Evolutionary conservation across 257 asterid species (phyloP), one percentile per base, ranked within the genome.

Genomic region (Echites panduratus): DNA sequence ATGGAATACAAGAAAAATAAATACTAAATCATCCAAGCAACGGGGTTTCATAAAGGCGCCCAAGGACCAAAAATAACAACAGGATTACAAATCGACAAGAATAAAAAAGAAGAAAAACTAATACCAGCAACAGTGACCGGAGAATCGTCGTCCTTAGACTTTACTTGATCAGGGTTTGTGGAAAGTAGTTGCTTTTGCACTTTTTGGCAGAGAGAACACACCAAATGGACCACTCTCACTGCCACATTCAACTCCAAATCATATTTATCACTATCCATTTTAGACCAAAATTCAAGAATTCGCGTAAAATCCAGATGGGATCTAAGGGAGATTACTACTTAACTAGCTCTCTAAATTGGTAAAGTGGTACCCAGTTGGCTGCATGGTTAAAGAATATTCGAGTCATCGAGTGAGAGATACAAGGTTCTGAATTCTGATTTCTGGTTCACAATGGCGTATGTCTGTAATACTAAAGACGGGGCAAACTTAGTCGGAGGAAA

Each of bases 61-160:
- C 50, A 58, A 6, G 64, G 52, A 48, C 75, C 72, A 3, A 54
- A 50, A 40, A n/a, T n/a, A 67, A 4, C 62, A 41, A 32, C 32
- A 49, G 0, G 14, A 13, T 19, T 53, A 57, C 54, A 32, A 12
- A 32, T 47, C 9, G 3, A 24, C 64, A 43, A 61, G 7, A 40
- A 68, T 0, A 5, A 2, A 32, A 57, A 43, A 0, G 16, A 64
- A 57, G 53, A 68, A 58, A 53, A 41, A 56, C 62, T 29, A 40
- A 38, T 70, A 91, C 96, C 97, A 65, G 96, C 96, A 44, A 91
- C 85, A 49, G 97, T 91, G 73, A 91, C 97, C 26, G 86, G 96
- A 38, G 97, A 91, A 73, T 89, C 85, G 45, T 91, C 97, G 45
- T 86, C 96, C 82, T 91, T 91, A 71, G 96, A 89, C 83, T 75